phyloP scores from a whole-genome alignment of 805 yeast genomes.

The Teunomyces tritomae region DNA sequence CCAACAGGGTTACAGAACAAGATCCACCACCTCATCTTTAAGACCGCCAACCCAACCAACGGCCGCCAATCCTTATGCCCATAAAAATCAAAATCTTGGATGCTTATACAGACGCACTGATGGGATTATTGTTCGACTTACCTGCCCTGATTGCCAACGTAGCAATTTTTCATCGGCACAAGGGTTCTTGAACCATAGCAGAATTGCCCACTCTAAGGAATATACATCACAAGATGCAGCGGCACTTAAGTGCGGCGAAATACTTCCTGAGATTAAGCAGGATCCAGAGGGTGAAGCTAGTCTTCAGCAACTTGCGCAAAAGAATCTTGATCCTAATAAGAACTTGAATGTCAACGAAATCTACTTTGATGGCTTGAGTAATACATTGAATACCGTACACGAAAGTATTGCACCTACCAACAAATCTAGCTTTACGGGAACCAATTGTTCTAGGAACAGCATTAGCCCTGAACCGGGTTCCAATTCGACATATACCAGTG shows the following conservation, averaged over 20 bases:
- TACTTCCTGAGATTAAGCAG: constrained; percentile 54
- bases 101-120: constrained; percentile 68
- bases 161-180: constrained; percentile 76
- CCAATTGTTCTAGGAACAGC: neutral
- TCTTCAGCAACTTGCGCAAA: constrained; percentile 31
- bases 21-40: constrained; percentile 52
- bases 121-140: constrained; percentile 64
- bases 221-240: constrained; percentile 74
- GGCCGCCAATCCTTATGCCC: neutral
- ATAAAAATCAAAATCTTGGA: constrained; percentile 25
- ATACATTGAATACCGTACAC: constrained; percentile 26
- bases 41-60: constrained; percentile 11
- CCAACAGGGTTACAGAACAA: constrained; percentile 34
- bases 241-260: constrained; percentile 62
- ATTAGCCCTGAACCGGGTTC: neutral
- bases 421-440: neutral
- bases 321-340: constrained; percentile 41
- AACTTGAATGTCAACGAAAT: constrained; percentile 38
- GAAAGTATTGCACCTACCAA: constrained; percentile 4
- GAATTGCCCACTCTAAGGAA: constrained; percentile 71
- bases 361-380: constrained; percentile 32
- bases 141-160: constrained; percentile 66
- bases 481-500: neutral
- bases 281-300: constrained; percentile 48
- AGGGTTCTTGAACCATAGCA: constrained; percentile 74